phyloP scores from a whole-genome alignment of 441 rosid genomes.

The Adansonia rubrostipa region DNA sequence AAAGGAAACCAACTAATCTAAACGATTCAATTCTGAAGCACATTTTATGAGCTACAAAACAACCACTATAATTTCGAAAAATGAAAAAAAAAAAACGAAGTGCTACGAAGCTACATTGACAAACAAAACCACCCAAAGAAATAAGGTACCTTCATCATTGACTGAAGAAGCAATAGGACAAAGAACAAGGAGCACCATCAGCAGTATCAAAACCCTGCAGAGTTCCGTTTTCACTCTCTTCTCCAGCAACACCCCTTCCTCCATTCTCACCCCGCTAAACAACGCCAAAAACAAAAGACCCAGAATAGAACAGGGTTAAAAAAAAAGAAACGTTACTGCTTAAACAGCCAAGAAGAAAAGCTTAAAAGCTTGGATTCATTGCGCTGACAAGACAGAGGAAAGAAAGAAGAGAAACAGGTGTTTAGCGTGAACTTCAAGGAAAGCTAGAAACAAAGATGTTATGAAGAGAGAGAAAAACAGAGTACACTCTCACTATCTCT shows the following conservation, averaged over 20 bases:
- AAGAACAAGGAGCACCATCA: constrained; percentile 31
- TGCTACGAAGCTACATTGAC: background rate
- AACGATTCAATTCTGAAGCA: background rate
- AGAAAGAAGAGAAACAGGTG: constrained; percentile 48
- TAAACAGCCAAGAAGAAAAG: background rate
- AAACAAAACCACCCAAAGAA: background rate
- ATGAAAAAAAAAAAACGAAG: background rate
- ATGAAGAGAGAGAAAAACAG: constrained; percentile 52
- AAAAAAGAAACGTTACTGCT: background rate
- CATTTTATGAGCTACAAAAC: background rate
- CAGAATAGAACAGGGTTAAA: background rate
- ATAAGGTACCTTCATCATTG: constrained; percentile 59
- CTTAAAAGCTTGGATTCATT: background rate
- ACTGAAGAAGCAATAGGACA: constrained; percentile 48
- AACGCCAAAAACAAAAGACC: background rate
- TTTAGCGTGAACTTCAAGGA: constrained; percentile 63
- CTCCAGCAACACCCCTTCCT: constrained; percentile 3
- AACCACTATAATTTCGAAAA: background rate
- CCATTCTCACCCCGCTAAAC: background rate
- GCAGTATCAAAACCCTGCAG: constrained; percentile 19
- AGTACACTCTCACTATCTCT: background rate
- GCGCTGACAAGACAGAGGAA: background rate
- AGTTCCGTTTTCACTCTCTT: constrained; percentile 21
- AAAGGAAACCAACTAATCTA: background rate
- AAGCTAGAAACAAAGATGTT: constrained; percentile 42